Evolutionary conservation across 169 alveolate species (phyloP).

Genomic region (Cryptosporidium parvum): DNA sequence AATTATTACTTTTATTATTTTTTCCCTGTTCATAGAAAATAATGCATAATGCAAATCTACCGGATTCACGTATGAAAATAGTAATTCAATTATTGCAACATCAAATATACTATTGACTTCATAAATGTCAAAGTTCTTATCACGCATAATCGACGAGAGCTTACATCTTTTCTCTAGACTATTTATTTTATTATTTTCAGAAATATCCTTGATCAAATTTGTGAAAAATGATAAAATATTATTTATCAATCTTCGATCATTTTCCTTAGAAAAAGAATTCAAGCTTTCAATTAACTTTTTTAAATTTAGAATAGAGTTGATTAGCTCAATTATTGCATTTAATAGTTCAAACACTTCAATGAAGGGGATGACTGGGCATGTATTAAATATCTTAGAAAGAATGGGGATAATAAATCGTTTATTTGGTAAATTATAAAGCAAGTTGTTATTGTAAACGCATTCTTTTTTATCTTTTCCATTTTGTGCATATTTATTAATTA

Average conservation of each 20-base stretch:
- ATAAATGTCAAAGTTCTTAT: not conserved
- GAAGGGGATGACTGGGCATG: conserved; percentile 56
- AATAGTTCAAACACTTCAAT: conserved; percentile 6
- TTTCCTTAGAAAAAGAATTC: not conserved
- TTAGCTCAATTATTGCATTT: not conserved
- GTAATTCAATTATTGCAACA: not conserved
- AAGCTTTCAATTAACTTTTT: not conserved
- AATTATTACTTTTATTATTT: not conserved
- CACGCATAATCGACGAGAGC: not conserved
- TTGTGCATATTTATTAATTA: not conserved
- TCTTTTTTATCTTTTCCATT: not conserved
- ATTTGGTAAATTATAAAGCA: conserved; percentile 23
- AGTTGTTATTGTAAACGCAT: not conserved
- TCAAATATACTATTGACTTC: conserved; percentile 11
- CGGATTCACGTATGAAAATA: conserved; percentile 2
- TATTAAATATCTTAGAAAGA: conserved; percentile 19
- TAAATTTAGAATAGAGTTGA: conserved; percentile 18
- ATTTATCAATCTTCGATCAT: not conserved
- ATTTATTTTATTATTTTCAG: conserved; percentile 8
- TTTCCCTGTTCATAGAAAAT: conserved; percentile 5
- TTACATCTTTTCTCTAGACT: not conserved
- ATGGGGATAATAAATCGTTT: conserved; percentile 13
- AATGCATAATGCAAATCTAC: conserved; percentile 34
- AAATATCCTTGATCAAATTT: not conserved
- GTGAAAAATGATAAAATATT: not conserved